A percentile compares a stretch with the other conserved stretches of the same genome.
phyloP scores from a whole-genome alignment of 208 protist species.

The Trypanosoma lewisi region DNA sequence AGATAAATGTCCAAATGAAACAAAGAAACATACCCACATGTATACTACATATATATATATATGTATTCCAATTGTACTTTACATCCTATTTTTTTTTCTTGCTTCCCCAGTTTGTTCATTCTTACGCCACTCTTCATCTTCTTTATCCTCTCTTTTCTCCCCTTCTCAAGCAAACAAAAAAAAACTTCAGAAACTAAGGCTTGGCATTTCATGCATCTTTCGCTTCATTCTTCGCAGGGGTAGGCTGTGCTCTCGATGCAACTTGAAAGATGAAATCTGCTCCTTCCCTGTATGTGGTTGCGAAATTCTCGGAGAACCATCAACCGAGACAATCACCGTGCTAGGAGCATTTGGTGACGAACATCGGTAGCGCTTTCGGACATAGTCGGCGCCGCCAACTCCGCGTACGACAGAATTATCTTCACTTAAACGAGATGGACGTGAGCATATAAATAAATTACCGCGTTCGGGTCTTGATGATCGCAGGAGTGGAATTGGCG shows the following conservation, averaged over 20 bases:
- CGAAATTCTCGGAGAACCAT: background rate
- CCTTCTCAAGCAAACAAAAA: background rate
- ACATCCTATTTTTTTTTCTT: background rate
- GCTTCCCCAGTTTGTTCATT: too few relatives aligned
- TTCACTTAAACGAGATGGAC: background rate
- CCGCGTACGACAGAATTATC: background rate
- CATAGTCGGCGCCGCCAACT: conserved; percentile 20
- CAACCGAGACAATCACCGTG: background rate
- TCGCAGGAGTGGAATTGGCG: conserved; percentile 3
- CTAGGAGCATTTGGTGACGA: background rate
- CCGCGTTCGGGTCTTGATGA: background rate
- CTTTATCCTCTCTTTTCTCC: background rate
- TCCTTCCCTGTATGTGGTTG: background rate
- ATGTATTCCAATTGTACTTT: too few relatives aligned
- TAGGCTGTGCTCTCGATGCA: background rate
- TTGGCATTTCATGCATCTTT: background rate
- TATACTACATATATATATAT: background rate
- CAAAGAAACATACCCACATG: background rate
- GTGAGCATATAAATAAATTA: background rate
- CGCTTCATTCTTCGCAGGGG: background rate
- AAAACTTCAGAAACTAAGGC: background rate
- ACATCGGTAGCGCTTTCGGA: background rate
- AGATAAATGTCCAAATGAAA: conserved; percentile 10
- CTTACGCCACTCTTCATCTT: too few relatives aligned
- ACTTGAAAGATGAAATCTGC: background rate